Evolutionary conservation across 352 stramenopile species (phyloP).

Genomic region (Halophytophthora polymorphica): DNA sequence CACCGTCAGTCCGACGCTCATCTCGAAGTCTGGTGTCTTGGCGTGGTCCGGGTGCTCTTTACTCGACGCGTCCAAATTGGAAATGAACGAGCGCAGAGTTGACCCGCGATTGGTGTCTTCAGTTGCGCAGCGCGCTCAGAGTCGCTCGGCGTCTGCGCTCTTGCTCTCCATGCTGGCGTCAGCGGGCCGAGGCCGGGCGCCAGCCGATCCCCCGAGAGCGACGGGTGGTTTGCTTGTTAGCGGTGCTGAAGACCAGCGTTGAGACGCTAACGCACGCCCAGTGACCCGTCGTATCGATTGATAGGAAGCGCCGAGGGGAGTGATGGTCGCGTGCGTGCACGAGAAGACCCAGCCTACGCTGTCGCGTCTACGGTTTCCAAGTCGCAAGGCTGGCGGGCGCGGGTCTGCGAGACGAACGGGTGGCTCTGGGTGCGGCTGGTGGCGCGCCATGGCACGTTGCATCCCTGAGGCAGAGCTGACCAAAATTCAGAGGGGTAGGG

Average conservation of each 20-base stretch:
- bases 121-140: too few relatives aligned
- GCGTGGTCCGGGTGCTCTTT: neutral
- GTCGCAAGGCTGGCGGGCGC: too few relatives aligned
- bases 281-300: neutral
- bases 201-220: too few relatives aligned
- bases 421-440: too few relatives aligned
- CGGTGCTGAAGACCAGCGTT: neutral
- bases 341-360: neutral
- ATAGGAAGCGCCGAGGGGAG: neutral
- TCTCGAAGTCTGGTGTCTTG: slow-evolving; percentile 2
- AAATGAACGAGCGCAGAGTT: slow-evolving; percentile 11
- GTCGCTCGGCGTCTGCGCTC: too few relatives aligned
- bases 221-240: too few relatives aligned
- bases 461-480: too few relatives aligned
- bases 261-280: neutral
- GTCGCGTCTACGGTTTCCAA: neutral
- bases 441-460: too few relatives aligned
- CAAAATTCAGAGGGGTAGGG: neutral
- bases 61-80: slow-evolving; percentile 11
- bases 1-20: slow-evolving; percentile 21
- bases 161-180: too few relatives aligned
- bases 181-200: too few relatives aligned
- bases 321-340: neutral
- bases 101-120: too few relatives aligned
- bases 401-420: too few relatives aligned